A percentile compares a stretch with the other conserved stretches of the same genome.
Evolutionary conservation across 1,284 basidiomycete species (phyloP).

Genomic region (Boletus albobrunnescens): DNA sequence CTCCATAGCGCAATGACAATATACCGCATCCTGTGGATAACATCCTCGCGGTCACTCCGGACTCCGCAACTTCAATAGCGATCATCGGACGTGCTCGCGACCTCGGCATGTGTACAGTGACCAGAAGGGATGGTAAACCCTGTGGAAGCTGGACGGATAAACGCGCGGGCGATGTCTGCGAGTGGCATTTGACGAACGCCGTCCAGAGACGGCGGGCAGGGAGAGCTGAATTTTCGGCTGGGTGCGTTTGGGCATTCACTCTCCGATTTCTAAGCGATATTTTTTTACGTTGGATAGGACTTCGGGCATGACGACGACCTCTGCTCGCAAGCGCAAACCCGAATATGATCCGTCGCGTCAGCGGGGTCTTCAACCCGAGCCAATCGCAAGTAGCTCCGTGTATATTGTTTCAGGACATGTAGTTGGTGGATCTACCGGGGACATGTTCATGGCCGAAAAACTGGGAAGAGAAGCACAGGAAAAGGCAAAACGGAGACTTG

Average conservation of each 20-base stretch:
- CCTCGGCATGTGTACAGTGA: conserved; percentile 77
- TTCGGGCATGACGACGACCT: conserved; percentile 55
- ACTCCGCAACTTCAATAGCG: conserved; percentile 74
- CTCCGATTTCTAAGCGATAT: not conserved
- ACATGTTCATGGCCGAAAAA: conserved; percentile 54
- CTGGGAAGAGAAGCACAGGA: conserved; percentile 74
- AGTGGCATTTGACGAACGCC: conserved; percentile 82
- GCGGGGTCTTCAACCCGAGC: conserved; percentile 64
- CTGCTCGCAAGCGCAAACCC: conserved; percentile 48
- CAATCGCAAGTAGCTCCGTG: conserved; percentile 50
- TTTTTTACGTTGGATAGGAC: conserved; percentile 44
- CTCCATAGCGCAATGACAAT: conserved; percentile 40
- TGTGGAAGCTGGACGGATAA: conserved; percentile 89
- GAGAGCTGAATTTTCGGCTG: conserved; percentile 78
- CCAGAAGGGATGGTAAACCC: conserved; percentile 72
- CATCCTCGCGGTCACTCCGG: conserved; percentile 84
- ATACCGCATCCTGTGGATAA: conserved; percentile 75
- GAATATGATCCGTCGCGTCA: conserved; percentile 63
- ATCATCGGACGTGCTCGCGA: conserved; percentile 84
- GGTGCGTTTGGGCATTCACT: conserved; percentile 44
- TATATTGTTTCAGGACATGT: conserved; percentile 79
- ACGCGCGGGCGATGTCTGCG: conserved; percentile 78
- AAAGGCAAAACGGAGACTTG: conserved; percentile 59
- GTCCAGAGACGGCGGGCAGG: conserved; percentile 69
- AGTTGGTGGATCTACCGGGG: conserved; percentile 46